Evolutionary conservation across 495 filamentous ascomycete genomes (phyloP).

Genomic region (Annulohypoxylon nitens): DNA sequence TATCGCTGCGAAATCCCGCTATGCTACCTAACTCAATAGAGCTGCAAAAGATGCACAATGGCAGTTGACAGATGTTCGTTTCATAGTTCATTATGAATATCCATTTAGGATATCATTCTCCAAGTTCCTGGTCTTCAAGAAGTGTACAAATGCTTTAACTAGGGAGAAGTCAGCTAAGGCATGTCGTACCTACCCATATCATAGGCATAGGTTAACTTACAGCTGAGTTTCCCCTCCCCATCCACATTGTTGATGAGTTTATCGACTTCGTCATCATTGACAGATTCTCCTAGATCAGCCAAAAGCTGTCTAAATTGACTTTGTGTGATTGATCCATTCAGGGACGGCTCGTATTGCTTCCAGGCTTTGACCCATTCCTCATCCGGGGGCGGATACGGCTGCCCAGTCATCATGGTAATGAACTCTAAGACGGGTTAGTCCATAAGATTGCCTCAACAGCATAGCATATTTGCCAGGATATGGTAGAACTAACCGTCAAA

Average conservation of each 20-base stretch:
- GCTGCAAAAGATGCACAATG: not conserved
- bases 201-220: slow-evolving; percentile 34
- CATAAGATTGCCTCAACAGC: not conserved
- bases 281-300: slow-evolving; percentile 45
- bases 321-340: slow-evolving; percentile 48
- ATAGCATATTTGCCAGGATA: not conserved
- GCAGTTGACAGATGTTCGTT: too few species aligned
- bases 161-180: slow-evolving; percentile 15
- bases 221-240: slow-evolving; percentile 51
- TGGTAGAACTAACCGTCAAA: slow-evolving; percentile 51
- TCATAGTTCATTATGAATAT: slow-evolving; percentile 36
- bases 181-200: not conserved
- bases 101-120: slow-evolving; percentile 49
- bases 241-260: slow-evolving; percentile 50
- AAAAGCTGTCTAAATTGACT: slow-evolving; percentile 51
- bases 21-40: not conserved
- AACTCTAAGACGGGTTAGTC: slow-evolving; percentile 48
- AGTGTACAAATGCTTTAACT: slow-evolving; percentile 51
- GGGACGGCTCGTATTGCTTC: slow-evolving; percentile 47
- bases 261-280: slow-evolving; percentile 50
- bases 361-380: slow-evolving; percentile 46
- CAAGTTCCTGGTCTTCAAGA: slow-evolving; percentile 47
- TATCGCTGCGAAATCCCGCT: not conserved
- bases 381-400: slow-evolving; percentile 44
- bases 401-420: slow-evolving; percentile 56